phyloP scores from a whole-genome alignment of 306 rosid species.

The Citrullus colocynthis region DNA sequence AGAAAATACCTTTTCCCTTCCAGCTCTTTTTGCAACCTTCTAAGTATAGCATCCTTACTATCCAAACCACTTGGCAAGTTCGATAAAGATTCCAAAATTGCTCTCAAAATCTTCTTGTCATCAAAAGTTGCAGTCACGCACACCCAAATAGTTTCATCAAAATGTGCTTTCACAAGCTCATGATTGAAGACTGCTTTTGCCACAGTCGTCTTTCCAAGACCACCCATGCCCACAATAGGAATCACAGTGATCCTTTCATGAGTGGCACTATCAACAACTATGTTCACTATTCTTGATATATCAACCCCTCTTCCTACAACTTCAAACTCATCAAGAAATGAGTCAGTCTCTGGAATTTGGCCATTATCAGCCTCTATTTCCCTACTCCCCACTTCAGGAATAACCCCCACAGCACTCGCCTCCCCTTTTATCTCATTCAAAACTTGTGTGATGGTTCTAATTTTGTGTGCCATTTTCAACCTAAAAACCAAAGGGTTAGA shows the following conservation, averaged over 20 bases:
- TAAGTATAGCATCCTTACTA: conserved; percentile 1
- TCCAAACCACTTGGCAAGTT: not conserved
- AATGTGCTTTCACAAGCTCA: not conserved
- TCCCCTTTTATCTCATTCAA: not conserved
- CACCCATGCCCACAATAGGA: conserved; percentile 14
- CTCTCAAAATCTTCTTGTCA: not conserved
- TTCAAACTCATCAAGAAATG: conserved; percentile 1
- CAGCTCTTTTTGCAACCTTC: not conserved
- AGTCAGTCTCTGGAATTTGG: not conserved
- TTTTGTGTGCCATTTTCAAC: not conserved
- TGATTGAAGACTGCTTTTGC: conserved; percentile 13
- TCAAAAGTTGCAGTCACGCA: conserved; percentile 16
- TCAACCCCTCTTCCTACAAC: conserved; percentile 3
- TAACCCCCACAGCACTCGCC: conserved; percentile 5
- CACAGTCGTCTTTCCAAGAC: conserved; percentile 19
- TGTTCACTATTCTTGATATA: not conserved
- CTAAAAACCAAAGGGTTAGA: not conserved
- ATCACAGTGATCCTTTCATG: conserved; percentile 3
- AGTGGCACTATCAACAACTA: not conserved
- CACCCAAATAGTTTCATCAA: conserved; percentile 13
- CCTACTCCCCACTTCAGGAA: not conserved
- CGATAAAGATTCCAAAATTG: conserved; percentile 2
- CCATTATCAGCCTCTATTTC: not conserved
- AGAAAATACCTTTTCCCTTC: conserved; percentile 13
- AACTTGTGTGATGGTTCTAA: not conserved